Evolutionary conservation across 331 rosid species (phyloP).

Genomic region (Malus hybrid): DNA sequence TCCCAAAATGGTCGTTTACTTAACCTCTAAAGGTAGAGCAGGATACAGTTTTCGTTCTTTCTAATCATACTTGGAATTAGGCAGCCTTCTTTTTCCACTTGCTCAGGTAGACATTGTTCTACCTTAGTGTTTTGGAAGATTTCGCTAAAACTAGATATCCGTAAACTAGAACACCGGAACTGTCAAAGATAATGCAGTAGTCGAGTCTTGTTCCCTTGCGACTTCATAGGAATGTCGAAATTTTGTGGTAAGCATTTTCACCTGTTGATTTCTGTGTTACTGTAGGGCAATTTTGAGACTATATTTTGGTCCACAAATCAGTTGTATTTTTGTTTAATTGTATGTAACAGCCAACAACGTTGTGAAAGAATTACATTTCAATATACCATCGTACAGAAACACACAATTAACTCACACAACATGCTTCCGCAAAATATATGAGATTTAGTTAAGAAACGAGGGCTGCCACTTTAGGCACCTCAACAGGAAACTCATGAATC

Average conservation of each 20-base stretch:
- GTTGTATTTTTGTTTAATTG: background rate
- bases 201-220: too few species aligned
- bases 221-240: too few species aligned
- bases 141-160: too few species aligned
- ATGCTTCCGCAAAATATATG: background rate
- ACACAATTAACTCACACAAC: background rate
- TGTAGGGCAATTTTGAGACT: background rate
- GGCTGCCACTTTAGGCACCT: conserved; percentile 53
- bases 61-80: background rate
- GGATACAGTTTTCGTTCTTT: too few species aligned
- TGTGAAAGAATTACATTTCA: background rate
- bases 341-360: background rate
- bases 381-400: background rate
- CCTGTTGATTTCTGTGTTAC: background rate
- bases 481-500: conserved; percentile 74
- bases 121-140: too few species aligned
- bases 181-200: too few species aligned
- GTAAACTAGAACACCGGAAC: too few species aligned
- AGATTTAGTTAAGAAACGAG: conserved; percentile 12
- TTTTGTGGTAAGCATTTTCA: too few species aligned
- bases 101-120: too few species aligned
- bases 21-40: too few species aligned
- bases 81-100: too few species aligned
- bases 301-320: background rate
- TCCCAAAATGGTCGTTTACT: background rate